Conservation (phyloP, 2,329 filamentous ascomycete genomes). For the Calonectria hongkongensis region DNA sequence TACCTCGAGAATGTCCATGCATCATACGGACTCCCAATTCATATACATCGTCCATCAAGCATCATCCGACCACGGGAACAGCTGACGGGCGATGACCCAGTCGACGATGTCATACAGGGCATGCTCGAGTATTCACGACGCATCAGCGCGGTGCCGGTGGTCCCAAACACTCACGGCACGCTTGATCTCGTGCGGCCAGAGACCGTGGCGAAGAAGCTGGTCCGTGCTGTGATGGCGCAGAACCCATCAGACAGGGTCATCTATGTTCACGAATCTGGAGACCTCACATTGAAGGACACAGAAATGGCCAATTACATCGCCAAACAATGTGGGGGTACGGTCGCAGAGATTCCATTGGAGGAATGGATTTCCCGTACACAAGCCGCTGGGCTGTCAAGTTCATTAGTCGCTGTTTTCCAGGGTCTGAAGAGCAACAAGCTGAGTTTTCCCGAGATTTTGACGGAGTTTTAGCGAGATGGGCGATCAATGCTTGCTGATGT, state of each 20-base stretch:
- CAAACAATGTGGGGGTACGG: not conserved
- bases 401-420: not conserved
- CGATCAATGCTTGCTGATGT: not conserved
- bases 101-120: conserved; percentile 17
- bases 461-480: not conserved
- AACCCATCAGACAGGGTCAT: not conserved
- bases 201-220: conserved; percentile 3
- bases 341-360: conserved; percentile 16
- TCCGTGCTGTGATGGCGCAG: not conserved
- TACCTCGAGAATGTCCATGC: conserved; percentile 20
- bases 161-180: not conserved
- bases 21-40: conserved; percentile 5
- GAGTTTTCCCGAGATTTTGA: conserved; percentile 18
- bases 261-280: conserved; percentile 12
- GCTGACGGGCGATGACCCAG: conserved; percentile 10
- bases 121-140: conserved; percentile 18
- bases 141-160: conserved; percentile 18
- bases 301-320: conserved; percentile 17
- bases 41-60: conserved; percentile 15
- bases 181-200: conserved; percentile 17
- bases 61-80: conserved; percentile 13
- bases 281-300: conserved; percentile 6
- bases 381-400: not conserved
- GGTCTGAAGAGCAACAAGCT: not conserved
- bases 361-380: conserved; percentile 28